These are phyloP conservation scores for Botryotinia narcissicola DNA, from an alignment of 2,329 filamentous ascomycete species.

Conservation along the genomic window DNA sequence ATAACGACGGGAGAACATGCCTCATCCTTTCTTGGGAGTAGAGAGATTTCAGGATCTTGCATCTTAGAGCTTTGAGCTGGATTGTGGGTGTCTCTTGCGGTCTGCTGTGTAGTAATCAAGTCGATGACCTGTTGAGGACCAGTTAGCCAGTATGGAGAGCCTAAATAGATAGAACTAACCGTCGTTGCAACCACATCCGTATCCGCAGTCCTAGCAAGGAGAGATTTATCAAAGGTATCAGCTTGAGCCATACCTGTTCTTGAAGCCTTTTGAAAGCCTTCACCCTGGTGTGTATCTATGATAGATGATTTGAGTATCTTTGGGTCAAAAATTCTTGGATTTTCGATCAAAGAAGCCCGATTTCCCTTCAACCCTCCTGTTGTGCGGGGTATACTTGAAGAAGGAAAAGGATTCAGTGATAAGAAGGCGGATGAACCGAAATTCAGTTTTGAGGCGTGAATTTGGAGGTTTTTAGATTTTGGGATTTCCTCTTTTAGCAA, in stretches of 20 bases:
- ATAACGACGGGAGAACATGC: neutral
- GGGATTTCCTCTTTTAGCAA: neutral
- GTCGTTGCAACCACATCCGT: neutral
- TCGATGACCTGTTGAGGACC: neutral
- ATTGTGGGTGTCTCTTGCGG: neutral
- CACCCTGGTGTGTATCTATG: neutral
- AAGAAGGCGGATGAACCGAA: neutral
- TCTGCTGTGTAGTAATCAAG: neutral
- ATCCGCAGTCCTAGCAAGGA: neutral
- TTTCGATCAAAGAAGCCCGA: neutral
- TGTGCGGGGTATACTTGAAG: neutral
- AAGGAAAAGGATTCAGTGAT: neutral
- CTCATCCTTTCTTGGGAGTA: neutral
- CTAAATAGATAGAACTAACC: neutral
- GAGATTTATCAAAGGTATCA: neutral
- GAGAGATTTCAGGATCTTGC: neutral
- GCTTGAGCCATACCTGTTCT: neutral
- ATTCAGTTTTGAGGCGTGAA: conserved; percentile 3
- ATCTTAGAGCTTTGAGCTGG: neutral
- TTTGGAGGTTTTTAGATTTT: neutral
- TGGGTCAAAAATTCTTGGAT: neutral
- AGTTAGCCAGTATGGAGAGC: neutral
- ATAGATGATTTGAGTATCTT: neutral
- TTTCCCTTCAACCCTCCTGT: neutral
- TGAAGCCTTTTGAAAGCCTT: neutral